Base-by-base conservation (phyloP, 192 early-diverging fungal genomes). In the Geosiphon pyriformis region DNA sequence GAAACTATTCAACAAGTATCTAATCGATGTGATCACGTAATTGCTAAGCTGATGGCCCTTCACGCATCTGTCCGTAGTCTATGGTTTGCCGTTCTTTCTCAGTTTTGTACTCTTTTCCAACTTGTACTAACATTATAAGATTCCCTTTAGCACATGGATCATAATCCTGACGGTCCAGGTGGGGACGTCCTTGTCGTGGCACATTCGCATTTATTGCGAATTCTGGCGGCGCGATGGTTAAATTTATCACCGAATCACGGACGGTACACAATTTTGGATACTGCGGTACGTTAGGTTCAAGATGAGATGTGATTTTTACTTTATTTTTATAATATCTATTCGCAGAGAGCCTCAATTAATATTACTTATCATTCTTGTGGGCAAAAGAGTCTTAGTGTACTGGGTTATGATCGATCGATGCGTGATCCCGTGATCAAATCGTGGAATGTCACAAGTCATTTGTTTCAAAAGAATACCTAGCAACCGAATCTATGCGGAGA, bases 1-100 rank as follows among this genome's bases (percentile, higher is more conserved):
- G 77, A 79, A 33, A 74, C 77, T 0, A 70, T 71, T 17, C 71
- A 75, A 27, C 71, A 79, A 20, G 77, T 79, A 47, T 57, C 74
- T 2, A 70, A 57, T 0, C 54, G 77, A 11, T 68, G 68, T 20
- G 77, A 79, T 69, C 72, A 66, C n/a, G 72, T 76, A 46, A 76
- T 79, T 50, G 74, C 65, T 18, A 33, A 42, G 23, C 22, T 69
- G 18, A 17, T 57, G 23, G 59, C 55, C 4, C 57, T 47, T 48
- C 67, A 69, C 37, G 35, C 23, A n/a, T 18, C 34, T 11, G 59
- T 61, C 22, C n/a, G 22, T 11, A n/a, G 4, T 26, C n/a, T 2
- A n/a, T 32, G 4, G 25, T 57, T 25, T 17, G 12, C 18, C 2
- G 29, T n/a, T 59, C 8, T 12, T 8, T 30, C 27, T 7, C 31